Base-by-base conservation (phyloP, 306 rosid genomes). In the Cucumis melo region DNA sequence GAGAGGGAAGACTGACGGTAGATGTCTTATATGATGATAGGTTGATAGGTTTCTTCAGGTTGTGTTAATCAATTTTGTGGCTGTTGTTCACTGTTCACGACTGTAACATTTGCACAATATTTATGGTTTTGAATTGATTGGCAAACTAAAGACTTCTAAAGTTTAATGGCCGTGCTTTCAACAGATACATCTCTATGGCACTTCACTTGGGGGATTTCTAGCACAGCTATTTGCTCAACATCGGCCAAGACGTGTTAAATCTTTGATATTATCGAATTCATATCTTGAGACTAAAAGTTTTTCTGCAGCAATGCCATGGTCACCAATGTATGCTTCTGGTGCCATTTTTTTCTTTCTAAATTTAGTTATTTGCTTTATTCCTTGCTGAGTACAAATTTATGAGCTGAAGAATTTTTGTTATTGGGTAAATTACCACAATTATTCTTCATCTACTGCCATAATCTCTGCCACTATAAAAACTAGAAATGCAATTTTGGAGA, bases 131-230 rank as follows among this genome's bases (percentile, higher is more conserved):
- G 24, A 51, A 53, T 53, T 73, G 76, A 73, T 27, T 72, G 76
- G 23, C 77, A 73, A 73, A 27, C 62, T 53, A 10, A 38, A 58
- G 36, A 51, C 41, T 51, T 29, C 27, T 73, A 32, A 73, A 73
- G 60, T 17, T 51, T 55, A 53, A 53, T 27, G 29, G 23, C 27
- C n/a, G 48, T 73, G 6, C 46, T 50, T 79, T 73, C 66, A 54
- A 73, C 93, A 94, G 99, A 88, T 94, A 90, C 99, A 94, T 84
- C 93, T 94, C 17, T 94, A 92, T 86, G 99, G 99, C 74, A 94
- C 97, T 51, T 92, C 99, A 63, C 97, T 94, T 78, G 97, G 99
- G 64, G 99, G 99, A 57, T 94, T 94, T 87, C 85, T 94, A 78
- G 99, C 99, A 38, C 99, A 94, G 81, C 92, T 94, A 77, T 94